Percentiles rank a stretch among this genome's conserved stretches.
Conservation (phyloP, 192 early-diverging fungal species). For the Haplosporangium gracile region DNA sequence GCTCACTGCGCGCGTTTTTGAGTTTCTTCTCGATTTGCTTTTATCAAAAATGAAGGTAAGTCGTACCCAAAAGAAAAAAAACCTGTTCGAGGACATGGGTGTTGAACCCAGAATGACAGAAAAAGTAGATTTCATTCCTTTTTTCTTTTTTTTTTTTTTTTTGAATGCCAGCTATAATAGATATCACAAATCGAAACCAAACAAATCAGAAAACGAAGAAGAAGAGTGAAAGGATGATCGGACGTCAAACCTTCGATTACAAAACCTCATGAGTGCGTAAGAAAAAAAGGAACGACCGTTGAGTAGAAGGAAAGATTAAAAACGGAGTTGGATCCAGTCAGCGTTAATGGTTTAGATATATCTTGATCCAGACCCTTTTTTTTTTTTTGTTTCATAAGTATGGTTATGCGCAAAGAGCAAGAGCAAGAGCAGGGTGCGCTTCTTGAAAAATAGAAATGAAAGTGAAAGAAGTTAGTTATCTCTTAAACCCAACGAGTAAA, state of each 20-base stretch:
- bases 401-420: background rate
- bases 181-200: background rate
- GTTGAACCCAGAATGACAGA: background rate
- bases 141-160: background rate
- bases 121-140: background rate
- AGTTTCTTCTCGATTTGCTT: background rate
- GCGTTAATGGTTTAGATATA: background rate
- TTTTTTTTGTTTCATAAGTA: too few species aligned
- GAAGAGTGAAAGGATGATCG: background rate
- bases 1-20: background rate
- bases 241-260: background rate
- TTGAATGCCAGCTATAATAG: background rate
- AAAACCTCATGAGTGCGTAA: background rate
- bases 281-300: background rate
- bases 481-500: background rate
- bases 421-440: background rate
- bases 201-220: background rate
- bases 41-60: background rate
- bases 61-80: background rate
- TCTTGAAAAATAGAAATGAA: background rate
- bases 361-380: background rate
- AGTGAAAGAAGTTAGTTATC: background rate
- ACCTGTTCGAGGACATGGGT: background rate
- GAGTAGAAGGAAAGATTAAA: background rate
- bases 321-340: background rate